These are phyloP conservation scores for Candida saitoana DNA, from an alignment of 805 yeast species.

Conservation along the genomic window DNA sequence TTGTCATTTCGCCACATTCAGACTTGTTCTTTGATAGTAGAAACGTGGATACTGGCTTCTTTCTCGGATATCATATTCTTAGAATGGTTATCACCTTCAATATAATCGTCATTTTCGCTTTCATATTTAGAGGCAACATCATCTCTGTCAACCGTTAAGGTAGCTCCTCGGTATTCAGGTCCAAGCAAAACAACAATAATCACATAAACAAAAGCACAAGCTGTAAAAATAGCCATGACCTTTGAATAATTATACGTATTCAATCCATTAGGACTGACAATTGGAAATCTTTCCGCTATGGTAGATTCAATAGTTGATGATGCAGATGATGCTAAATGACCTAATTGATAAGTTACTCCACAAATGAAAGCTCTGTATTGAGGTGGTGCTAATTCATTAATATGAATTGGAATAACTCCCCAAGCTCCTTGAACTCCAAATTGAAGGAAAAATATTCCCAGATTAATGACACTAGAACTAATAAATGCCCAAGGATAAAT, in stretches of 20 bases:
- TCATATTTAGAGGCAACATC: conserved; percentile 7
- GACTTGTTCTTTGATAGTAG: not conserved
- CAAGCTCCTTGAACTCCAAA: conserved; percentile 69
- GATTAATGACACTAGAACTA: conserved; percentile 41
- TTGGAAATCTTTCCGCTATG: conserved; percentile 59
- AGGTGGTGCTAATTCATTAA: conserved; percentile 54
- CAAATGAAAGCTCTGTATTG: conserved; percentile 55
- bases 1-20: too few species aligned
- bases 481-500: conserved; percentile 59
- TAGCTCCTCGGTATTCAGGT: conserved; percentile 47
- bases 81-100: not conserved
- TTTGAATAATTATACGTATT: conserved; percentile 55
- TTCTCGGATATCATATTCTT: not conserved
- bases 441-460: conserved; percentile 61
- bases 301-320: conserved; percentile 66
- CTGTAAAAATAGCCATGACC: conserved; percentile 65
- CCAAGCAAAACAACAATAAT: conserved; percentile 51
- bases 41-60: not conserved
- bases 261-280: conserved; percentile 20
- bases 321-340: conserved; percentile 69
- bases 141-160: conserved; percentile 16
- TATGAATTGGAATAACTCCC: conserved; percentile 67
- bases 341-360: conserved; percentile 66
- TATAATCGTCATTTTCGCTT: conserved; percentile 1
- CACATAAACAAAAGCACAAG: conserved; percentile 55